Evolutionary conservation across 495 filamentous ascomycete genomes (phyloP), one percentile per base, ranked within the genome.

Genomic region (Entonaema liquescens): DNA sequence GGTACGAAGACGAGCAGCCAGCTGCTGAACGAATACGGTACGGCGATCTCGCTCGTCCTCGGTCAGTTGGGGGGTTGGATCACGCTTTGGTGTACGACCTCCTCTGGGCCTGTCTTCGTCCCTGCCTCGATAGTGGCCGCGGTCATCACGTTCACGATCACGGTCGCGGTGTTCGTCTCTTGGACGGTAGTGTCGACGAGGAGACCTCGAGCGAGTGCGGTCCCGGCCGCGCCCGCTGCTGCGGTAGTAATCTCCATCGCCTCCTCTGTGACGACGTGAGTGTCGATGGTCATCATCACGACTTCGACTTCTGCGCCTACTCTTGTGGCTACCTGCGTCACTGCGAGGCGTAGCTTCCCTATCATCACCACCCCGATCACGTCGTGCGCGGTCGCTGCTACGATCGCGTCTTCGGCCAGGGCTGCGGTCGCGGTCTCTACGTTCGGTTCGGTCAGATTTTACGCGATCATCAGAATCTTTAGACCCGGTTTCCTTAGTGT

Each of bases 11-110:
- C 95, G 93, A 58, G 92, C 93, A 59, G 95, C 94, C 70, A 99
- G 89, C 78, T 99, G 96, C 82, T 98, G 95, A 47, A 98, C 96
- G 76, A 99, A 99, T 65, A 99, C 92, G 70, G 95, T 99, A 67
- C 96, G 92, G 67, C 92, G 89, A 83, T 99, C 95, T 74, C 94
- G 93, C 80, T 98, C 95, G 82, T 98, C 95, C 78, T 98, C 95
- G 67, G 91, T 97, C 38, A 91, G 88, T 70, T 90, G 90, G 40
- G 89, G 85, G 40, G 81, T 85, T 21, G 74, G 65, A 63, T 83
- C 83, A 74, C 78, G 75, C 78, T 78, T 73, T 77, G 82, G 68
- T 79, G 87, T 83, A 84, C 86, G 83, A 77, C 84, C 80, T 79
- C 74, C 71, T 75, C 77, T 69, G 25, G 77, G 81, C 56, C 77